Evolutionary conservation across 352 stramenopile species (phyloP).

Genomic region (Bremia lactucae): DNA sequence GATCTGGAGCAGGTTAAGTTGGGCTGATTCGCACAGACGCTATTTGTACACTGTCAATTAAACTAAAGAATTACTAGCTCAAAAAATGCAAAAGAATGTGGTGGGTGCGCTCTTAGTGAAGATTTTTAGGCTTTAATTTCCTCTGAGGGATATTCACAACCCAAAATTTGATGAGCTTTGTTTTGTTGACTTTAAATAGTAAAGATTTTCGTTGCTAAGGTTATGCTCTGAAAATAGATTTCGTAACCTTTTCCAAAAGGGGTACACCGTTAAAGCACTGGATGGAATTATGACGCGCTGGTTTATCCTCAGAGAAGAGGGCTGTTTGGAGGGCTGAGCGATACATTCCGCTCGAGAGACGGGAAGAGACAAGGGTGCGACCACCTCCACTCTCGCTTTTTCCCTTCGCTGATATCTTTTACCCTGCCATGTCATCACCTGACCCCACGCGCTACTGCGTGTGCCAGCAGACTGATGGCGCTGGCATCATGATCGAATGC

Average conservation of each 20-base stretch:
- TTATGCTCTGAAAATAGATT: constrained; percentile 3
- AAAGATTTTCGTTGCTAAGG: too few relatives aligned
- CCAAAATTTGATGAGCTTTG: too few relatives aligned
- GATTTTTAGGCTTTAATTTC: too few relatives aligned
- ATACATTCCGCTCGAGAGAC: constrained; percentile 6
- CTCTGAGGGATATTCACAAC: too few relatives aligned
- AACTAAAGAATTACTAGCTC: too few relatives aligned
- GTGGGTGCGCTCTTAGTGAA: too few relatives aligned
- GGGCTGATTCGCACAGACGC: too few relatives aligned
- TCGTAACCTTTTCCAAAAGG: constrained; percentile 4
- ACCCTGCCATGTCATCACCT: constrained; percentile 24
- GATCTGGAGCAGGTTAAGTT: too few relatives aligned
- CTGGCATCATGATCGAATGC: constrained; percentile 90
- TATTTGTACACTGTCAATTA: too few relatives aligned
- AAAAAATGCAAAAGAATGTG: too few relatives aligned
- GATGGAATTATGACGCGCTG: constrained; percentile 4
- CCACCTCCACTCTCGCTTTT: constrained; percentile 1
- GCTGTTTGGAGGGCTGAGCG: constrained; percentile 6
- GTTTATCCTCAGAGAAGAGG: constrained; percentile 4
- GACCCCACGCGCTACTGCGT: constrained; percentile 68
- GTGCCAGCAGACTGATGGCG: constrained; percentile 70
- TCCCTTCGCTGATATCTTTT: neutral
- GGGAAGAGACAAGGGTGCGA: constrained; percentile 4
- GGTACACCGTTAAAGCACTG: constrained; percentile 8
- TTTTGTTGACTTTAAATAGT: too few relatives aligned